Evolutionary conservation across 2,329 filamentous ascomycete species (phyloP), one percentile per base, ranked within the genome.

Genomic region (Pestalotiopsis sp.): DNA sequence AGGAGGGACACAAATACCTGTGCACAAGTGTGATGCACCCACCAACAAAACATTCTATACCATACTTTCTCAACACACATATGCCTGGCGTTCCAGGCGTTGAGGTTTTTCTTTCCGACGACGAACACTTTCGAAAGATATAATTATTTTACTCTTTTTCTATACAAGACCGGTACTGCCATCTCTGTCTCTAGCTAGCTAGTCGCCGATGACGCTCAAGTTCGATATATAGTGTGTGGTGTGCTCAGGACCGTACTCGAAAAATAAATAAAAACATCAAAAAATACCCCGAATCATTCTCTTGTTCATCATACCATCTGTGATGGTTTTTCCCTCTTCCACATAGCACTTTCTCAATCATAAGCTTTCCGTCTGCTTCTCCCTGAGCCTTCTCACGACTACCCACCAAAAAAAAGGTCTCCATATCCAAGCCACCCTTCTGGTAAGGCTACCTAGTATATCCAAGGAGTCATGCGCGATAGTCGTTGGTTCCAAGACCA

Each of bases 31-130:
- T 36, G 9, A 20, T 27, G 38, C 38, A 49, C 61, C 12, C 20
- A 49, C 7, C 27, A 31, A 31, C 31, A 36, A 36, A 49, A 62
- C 31, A 23, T 39, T 62, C 31, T 62, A 62, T 39, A 62, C 25
- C 27, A 27, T 36, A 39, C 36, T 62, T 62, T 25, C 23, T 20
- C 36, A 36, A 36, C 31, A 36, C 31, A 41, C 23, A 62, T 14
- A 23, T 39, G 61, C 61, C 61, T 64, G 61, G 61, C 61, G 61
- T 64, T 64, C 61, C 17, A 63, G 61, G 61, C 39, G 61, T 64
- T 64, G 61, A 64, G 61, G 61, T 9, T 36, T 27, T 36, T 36
- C 27, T 31, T 62, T 12, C 25, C 57, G 57, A 36, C 27, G 31
- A 27, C 14, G 58, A 27, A 60, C 9, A 1, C 6, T 4, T 13